phyloP scores from a whole-genome alignment of 352 stramenopile species.

The Globisporangium canariense region DNA sequence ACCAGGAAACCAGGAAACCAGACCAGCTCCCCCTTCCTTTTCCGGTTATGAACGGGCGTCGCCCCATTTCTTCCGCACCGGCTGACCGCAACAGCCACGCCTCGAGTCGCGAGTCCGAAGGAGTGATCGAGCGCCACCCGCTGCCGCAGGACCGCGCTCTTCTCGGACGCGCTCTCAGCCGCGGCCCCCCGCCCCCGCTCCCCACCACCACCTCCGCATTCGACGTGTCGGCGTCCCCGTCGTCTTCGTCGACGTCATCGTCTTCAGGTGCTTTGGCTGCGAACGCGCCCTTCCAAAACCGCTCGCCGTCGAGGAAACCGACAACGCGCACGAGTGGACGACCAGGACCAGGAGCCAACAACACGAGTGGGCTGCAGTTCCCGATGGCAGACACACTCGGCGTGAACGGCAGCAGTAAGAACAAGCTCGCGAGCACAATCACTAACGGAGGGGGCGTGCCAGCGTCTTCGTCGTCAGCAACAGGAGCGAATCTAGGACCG shows the following conservation, averaged over 20 bases:
- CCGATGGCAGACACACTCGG: slow-evolving; percentile 14
- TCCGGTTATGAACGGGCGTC: slow-evolving; percentile 2
- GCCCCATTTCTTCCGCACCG: slow-evolving; percentile 1
- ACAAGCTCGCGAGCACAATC: neutral
- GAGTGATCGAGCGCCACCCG: slow-evolving; percentile 20
- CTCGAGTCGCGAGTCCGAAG: slow-evolving; percentile 14
- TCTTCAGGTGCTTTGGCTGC: neutral
- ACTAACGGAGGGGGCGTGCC: neutral
- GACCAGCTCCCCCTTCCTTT: neutral
- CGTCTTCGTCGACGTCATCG: slow-evolving; percentile 6
- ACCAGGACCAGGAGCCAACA: neutral
- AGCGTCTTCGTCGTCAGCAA: neutral
- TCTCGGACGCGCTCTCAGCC: slow-evolving; percentile 3
- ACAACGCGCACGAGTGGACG: neutral
- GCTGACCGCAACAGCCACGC: slow-evolving; percentile 14
- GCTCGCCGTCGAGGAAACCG: slow-evolving; percentile 3
- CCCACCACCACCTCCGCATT: neutral
- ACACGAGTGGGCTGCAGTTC: slow-evolving; percentile 11
- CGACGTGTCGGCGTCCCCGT: slow-evolving; percentile 2
- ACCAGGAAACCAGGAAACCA: neutral
- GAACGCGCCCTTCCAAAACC: slow-evolving; percentile 2
- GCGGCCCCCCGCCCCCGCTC: slow-evolving; percentile 14
- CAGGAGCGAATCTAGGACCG: neutral
- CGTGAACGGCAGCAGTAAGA: slow-evolving; percentile 7
- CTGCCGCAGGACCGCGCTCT: slow-evolving; percentile 6